Base-by-base conservation (phyloP, 257 asterid genomes). In the Anisodus acutangulus region DNA sequence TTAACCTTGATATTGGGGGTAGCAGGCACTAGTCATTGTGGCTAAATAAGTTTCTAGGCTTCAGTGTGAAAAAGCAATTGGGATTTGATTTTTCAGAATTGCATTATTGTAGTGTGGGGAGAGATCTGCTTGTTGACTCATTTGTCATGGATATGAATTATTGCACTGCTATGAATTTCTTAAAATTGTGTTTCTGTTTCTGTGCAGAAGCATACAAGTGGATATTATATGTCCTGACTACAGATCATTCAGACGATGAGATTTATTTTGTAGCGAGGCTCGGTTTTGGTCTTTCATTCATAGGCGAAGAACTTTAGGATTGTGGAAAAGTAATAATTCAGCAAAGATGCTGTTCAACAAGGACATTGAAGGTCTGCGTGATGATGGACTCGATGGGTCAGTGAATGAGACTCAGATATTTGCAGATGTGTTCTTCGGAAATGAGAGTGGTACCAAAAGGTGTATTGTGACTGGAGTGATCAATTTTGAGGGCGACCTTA, bases 351-450 rank as follows among this genome's bases (percentile, higher is more conserved):
- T 88, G 51, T 91, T 89, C 88, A 78, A 87, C 89, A 87, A 89
- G 85, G 97, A 92, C 81, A 88, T 92, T 84, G 92, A 89, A 85
- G 89, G 85, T 82, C 86, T 96, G 88, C 90, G 81, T 81, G 97
- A 91, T 86, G 97, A 91, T 84, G 88, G 89, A 86, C 89, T 88
- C 55, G 98, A 92, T 78, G 98, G 95, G 79, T 89, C 97, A 68
- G 35, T 83, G 10, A 87, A 90, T 37, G 99, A 93, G 85, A 88
- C 87, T 62, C 90, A 82, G 82, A 91, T 93, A 86, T 93, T 94
- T 87, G 81, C 83, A 17, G 91, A 94, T 87, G 87, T 93, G 72
- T 92, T 94, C 91, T 91, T 90, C 57, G 92, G 90, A 72, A 86
- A 87, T 80, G 90, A 89, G 78, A 5, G 68, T 51, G 80, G 90